phyloP scores from a whole-genome alignment of 306 rosid species.

The Vigna hirtella region DNA sequence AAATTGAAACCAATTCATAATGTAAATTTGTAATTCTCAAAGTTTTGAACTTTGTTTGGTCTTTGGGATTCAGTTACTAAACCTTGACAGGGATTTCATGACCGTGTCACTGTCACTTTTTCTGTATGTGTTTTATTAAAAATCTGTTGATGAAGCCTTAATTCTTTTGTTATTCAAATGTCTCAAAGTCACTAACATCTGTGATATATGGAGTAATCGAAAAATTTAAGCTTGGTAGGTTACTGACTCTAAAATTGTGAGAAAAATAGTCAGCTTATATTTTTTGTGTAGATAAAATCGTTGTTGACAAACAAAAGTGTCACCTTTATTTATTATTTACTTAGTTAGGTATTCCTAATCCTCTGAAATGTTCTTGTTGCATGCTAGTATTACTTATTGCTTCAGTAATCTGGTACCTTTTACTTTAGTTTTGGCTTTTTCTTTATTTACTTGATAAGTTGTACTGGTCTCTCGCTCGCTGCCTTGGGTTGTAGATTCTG shows the following conservation, averaged over 20 bases:
- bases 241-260: not conserved
- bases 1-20: not conserved
- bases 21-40: not conserved
- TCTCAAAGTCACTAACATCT: not conserved
- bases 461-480: conserved; percentile 12
- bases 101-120: not conserved
- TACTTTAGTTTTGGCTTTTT: too few species aligned
- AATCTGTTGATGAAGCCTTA: not conserved
- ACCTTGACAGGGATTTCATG: not conserved
- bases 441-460: not conserved
- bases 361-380: conserved; percentile 21
- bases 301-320: too few species aligned
- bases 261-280: not conserved
- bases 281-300: not conserved
- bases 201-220: conserved; percentile 5
- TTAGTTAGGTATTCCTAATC: conserved; percentile 18
- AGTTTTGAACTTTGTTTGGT: conserved; percentile 12
- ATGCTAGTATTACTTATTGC: not conserved
- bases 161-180: conserved; percentile 3
- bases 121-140: not conserved
- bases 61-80: not conserved
- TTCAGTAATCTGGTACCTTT: conserved; percentile 2
- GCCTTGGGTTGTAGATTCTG: not conserved
- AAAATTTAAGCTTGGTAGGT: conserved; percentile 3
- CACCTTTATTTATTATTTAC: too few species aligned